These are phyloP conservation scores for Malassezia dermatis DNA, from an alignment of 1,284 basidiomycete species.

Conservation along the genomic window DNA sequence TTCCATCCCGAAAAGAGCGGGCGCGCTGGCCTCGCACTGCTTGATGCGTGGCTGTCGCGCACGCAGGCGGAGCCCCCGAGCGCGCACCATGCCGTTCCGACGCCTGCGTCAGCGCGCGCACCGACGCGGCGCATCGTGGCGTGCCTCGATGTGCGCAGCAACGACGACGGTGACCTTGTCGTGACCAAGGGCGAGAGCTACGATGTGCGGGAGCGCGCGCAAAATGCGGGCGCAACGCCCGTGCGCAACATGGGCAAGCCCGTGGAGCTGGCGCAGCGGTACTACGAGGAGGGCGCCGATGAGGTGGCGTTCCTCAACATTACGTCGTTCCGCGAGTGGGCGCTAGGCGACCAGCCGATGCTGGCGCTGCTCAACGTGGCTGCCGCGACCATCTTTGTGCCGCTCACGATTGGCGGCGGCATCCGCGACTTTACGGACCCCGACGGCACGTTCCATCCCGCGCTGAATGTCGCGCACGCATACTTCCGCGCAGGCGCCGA, in stretches of 20 bases:
- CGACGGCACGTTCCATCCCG: conserved; percentile 74
- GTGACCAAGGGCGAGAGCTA: conserved; percentile 99
- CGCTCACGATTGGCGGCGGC: conserved; percentile 95
- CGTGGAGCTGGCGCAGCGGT: conserved; percentile 75
- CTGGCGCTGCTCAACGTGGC: conserved; percentile 82
- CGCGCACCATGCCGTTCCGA: conserved; percentile 48
- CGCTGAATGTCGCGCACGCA: conserved; percentile 84
- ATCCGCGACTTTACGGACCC: conserved; percentile 95
- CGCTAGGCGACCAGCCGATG: conserved; percentile 94
- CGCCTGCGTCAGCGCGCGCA: background rate
- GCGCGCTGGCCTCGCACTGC: conserved; percentile 69
- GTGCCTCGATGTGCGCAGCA: conserved; percentile 93
- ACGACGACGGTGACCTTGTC: conserved; percentile 91
- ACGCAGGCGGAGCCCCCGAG: conserved; percentile 44
- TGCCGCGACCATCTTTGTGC: conserved; percentile 84
- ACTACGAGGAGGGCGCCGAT: conserved; percentile 83
- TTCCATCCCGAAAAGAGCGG: conserved; percentile 99
- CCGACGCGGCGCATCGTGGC: conserved; percentile 84
- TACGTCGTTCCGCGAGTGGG: conserved; percentile 94
- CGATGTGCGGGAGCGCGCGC: conserved; percentile 69
- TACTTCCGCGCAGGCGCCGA: conserved; percentile 98
- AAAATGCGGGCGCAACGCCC: conserved; percentile 46
- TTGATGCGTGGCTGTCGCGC: conserved; percentile 65
- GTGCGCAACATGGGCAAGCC: conserved; percentile 98
- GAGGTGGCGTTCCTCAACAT: conserved; percentile 97